Percentiles rank a stretch among this genome's conserved stretches.
phyloP scores from a whole-genome alignment of 257 asterid genomes.

The Penstemon barbatus region DNA sequence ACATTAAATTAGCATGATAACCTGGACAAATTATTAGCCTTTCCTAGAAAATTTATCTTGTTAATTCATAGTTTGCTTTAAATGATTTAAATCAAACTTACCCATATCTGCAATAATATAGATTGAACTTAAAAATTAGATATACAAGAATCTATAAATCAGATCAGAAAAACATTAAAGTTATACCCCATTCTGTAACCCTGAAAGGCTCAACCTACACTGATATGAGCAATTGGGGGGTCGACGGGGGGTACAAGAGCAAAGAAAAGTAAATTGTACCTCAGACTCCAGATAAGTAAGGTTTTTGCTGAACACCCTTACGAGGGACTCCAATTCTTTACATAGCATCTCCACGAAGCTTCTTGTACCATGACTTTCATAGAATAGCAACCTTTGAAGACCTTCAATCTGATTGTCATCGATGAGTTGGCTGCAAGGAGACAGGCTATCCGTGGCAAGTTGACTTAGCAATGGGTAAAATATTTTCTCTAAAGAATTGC shows the following conservation, averaged over 20 bases:
- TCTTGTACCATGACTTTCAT: conserved; percentile 43
- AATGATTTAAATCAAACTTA: conserved; percentile 1
- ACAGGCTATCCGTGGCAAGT: conserved; percentile 36
- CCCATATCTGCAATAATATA: not conserved
- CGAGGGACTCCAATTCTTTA: conserved; percentile 56
- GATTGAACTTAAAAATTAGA: conserved; percentile 2
- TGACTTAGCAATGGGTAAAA: conserved; percentile 54
- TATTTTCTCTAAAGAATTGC: conserved; percentile 68
- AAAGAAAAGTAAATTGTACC: conserved; percentile 40
- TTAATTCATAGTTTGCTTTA: conserved; percentile 6
- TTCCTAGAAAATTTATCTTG: conserved; percentile 7
- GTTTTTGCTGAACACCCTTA: conserved; percentile 44
- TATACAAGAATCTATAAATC: not conserved
- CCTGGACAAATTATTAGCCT: not conserved
- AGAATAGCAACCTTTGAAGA: conserved; percentile 53
- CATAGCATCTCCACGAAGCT: conserved; percentile 53
- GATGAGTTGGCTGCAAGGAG: conserved; percentile 41
- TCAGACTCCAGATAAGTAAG: conserved; percentile 58
- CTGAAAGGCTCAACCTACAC: no score
- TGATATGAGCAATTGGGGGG: no score
- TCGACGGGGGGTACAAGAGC: not conserved
- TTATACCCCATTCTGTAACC: not conserved
- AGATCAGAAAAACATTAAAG: not conserved
- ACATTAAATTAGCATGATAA: conserved; percentile 5
- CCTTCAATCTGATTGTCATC: conserved; percentile 59